Base-by-base conservation (phyloP, 176 grass and related monocot genomes). In the Zizania latifolia region DNA sequence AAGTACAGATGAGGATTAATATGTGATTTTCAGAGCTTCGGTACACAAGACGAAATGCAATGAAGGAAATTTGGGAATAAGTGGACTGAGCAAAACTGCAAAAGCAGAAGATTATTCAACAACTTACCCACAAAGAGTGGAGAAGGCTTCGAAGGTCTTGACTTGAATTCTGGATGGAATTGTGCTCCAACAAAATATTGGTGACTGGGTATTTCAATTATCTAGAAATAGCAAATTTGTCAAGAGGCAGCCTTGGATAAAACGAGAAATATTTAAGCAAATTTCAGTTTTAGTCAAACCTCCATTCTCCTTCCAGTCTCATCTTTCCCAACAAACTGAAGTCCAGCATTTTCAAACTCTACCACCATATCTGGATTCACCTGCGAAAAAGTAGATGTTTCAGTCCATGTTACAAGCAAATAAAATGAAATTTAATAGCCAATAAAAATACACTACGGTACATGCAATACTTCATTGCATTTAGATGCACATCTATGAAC, bases 101-200 rank as follows among this genome's bases (percentile, higher is more conserved):
- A n/a, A n/a, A 44, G 38, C 9, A 21, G 26, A 28, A 58, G 17
- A 51, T 73, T 39, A 41, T 39, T 39, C 13, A 33, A 4, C n/a
- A 70, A 50, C 72, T 88, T 90, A 99, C 96, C 96, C 62, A 92
- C 79, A 90, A 99, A 99, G 38, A 95, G 72, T 17, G 92, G 86
- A 62, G 96, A 95, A 69, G 96, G 96, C 27, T 88, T 95, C 58
- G 90, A 85, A 62, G 96, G 92, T 70, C 91, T 86, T 62, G 96
- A 99, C 84, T 94, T 92, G 77, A 99, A 99, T 78, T 99, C 96
- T 0, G 92, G 96, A 90, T 99, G 96, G 70, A 99, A 99, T 70
- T 99, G 96, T 59, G 93, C 85, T 0, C 96, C 96, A 62, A 99
- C 80, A 56, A 92, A 99, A 82, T 88, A 99, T 41, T 40, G 84